Evolutionary conservation across 495 filamentous ascomycete species (phyloP).

Genomic region (Penicillium maclennaniae): DNA sequence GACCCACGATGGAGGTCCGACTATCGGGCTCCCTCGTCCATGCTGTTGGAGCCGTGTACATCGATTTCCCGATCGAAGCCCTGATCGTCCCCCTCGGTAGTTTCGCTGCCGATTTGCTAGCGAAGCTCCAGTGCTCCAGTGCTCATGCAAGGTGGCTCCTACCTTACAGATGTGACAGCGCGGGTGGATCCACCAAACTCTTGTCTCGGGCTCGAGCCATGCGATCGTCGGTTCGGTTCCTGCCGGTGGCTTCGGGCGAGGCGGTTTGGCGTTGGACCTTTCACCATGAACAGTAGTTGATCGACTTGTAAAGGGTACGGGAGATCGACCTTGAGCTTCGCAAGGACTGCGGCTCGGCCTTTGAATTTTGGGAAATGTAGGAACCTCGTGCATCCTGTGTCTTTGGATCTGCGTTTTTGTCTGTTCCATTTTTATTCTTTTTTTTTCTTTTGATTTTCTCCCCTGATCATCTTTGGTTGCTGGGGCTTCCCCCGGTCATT

Average conservation of each 20-base stretch:
- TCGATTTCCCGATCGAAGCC: background rate
- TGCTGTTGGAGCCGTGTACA: background rate
- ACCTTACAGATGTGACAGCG: slow-evolving; percentile 21
- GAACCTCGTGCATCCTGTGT: background rate
- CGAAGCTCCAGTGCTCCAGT: slow-evolving; percentile 2
- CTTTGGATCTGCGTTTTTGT: background rate
- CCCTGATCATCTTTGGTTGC: background rate
- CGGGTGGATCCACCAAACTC: slow-evolving; percentile 22
- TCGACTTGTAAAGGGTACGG: background rate
- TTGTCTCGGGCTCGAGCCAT: slow-evolving; percentile 16
- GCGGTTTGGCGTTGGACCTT: slow-evolving; percentile 11
- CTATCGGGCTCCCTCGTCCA: background rate
- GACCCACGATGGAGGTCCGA: background rate
- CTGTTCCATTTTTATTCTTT: too few species aligned
- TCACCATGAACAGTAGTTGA: background rate
- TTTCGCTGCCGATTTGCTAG: slow-evolving; percentile 19
- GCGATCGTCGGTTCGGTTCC: slow-evolving; percentile 27
- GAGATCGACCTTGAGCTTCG: background rate
- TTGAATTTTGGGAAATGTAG: background rate
- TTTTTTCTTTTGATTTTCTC: background rate
- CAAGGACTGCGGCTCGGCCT: background rate
- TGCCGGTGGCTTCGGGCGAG: slow-evolving; percentile 25
- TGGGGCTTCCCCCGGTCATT: background rate
- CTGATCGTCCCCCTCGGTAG: background rate
- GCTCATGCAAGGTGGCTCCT: slow-evolving; percentile 24